Evolutionary conservation across 2,329 filamentous ascomycete species (phyloP).

Genomic region (Fusarium camptoceras): DNA sequence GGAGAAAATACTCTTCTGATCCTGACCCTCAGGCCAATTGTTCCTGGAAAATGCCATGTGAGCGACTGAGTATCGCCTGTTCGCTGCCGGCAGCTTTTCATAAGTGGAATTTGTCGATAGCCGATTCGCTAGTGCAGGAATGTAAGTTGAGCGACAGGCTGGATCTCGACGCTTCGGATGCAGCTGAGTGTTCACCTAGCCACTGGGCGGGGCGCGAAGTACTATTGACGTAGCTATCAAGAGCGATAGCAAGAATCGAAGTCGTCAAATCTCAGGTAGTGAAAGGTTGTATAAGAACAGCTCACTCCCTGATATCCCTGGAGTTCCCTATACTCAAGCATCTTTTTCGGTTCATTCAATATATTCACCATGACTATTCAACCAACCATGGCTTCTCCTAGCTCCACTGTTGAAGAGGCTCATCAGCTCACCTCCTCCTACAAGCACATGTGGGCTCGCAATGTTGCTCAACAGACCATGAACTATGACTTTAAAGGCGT

Average conservation of each 20-base stretch:
- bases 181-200: neutral
- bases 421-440: neutral
- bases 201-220: rapidly evolving
- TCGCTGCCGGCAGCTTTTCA: too few species aligned
- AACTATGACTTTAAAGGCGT: neutral
- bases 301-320: rapidly evolving
- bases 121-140: neutral
- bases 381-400: neutral
- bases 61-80: neutral
- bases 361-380: neutral
- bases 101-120: neutral
- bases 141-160: neutral
- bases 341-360: neutral
- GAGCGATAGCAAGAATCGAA: neutral
- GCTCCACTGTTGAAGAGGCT: neutral
- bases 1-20: neutral
- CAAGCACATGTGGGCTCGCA: neutral
- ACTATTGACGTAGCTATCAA: neutral
- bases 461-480: neutral
- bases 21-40: too few species aligned
- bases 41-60: neutral
- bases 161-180: rapidly evolving
- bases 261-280: rapidly evolving
- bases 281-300: rapidly evolving
- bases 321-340: too few species aligned